Evolutionary conservation across 2,329 filamentous ascomycete species (phyloP).

Genomic region (Zasmidium angulare): DNA sequence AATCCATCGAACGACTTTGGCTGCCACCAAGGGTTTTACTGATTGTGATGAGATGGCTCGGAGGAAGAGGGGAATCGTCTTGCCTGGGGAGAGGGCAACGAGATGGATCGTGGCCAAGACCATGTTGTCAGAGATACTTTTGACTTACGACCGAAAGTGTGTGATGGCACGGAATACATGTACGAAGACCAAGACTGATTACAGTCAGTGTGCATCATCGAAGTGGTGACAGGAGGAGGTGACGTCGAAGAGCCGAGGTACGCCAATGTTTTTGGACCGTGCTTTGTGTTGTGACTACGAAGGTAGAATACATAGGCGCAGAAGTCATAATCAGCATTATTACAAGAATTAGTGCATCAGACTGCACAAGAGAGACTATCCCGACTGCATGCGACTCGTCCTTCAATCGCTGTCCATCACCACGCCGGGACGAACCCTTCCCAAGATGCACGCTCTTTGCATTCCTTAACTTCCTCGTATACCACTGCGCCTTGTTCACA

Average conservation of each 20-base stretch:
- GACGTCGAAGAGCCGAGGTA: too few species aligned
- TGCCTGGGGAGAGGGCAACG: constrained; percentile 39
- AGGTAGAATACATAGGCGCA: too few species aligned
- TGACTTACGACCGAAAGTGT: neutral
- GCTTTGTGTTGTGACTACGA: too few species aligned
- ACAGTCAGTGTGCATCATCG: neutral
- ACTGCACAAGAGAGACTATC: too few species aligned
- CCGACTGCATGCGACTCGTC: too few species aligned
- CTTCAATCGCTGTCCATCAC: too few species aligned
- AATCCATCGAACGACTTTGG: constrained; percentile 51
- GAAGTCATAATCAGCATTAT: too few species aligned
- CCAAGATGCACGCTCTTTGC: neutral
- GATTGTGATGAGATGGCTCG: constrained; percentile 35
- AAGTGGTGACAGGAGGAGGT: neutral
- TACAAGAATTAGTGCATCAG: too few species aligned
- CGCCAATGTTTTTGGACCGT: too few species aligned
- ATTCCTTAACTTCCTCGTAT: neutral
- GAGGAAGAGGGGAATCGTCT: constrained; percentile 42
- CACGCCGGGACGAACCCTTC: too few species aligned
- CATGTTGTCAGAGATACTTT: constrained; percentile 36
- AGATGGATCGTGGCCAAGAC: constrained; percentile 51
- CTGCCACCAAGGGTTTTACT: constrained; percentile 44
- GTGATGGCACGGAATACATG: too few species aligned
- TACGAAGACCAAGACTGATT: neutral
- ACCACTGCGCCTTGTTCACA: neutral